Percentiles rank a stretch among this genome's conserved stretches.
Evolutionary conservation across 2,329 filamentous ascomycete species (phyloP).

Genomic region (Fusarium bulbicola): DNA sequence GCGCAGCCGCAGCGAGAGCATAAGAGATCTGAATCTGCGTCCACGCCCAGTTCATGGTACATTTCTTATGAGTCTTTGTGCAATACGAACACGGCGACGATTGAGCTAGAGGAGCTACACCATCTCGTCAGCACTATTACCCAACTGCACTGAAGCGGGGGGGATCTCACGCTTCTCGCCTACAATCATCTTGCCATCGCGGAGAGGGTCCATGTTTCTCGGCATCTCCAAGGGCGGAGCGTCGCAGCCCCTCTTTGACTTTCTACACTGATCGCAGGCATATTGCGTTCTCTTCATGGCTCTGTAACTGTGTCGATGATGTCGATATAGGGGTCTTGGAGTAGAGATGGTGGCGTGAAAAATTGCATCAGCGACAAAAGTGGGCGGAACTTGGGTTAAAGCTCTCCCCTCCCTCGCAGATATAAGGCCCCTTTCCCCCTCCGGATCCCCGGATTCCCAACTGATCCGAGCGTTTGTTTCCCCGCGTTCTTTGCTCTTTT

Average conservation of each 20-base stretch:
- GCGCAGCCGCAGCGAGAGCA: constrained; percentile 6
- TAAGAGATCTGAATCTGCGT: constrained; percentile 12
- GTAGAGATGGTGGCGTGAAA: neutral
- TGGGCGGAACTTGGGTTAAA: neutral
- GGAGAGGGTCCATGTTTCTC: neutral
- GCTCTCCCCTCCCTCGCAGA: neutral
- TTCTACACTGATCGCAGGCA: constrained; percentile 22
- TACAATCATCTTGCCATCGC: constrained; percentile 16
- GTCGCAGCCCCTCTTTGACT: constrained; percentile 23
- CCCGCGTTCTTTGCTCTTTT: constrained; percentile 15
- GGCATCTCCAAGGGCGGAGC: constrained; percentile 7
- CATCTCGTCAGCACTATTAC: neutral
- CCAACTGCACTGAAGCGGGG: neutral
- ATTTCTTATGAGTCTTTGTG: constrained; percentile 43
- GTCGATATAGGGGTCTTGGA: too few relatives aligned
- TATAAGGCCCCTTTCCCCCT: neutral
- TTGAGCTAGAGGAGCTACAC: neutral
- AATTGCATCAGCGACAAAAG: neutral
- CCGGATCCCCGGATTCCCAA: constrained; percentile 21
- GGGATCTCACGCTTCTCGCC: constrained; percentile 15
- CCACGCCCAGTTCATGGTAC: constrained; percentile 43
- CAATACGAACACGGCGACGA: constrained; percentile 43
- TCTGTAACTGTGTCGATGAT: neutral
- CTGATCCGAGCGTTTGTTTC: constrained; percentile 14
- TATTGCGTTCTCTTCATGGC: constrained; percentile 24